These are phyloP conservation scores for Chenopodium album DNA, from an alignment of 148 eudicot species.

Conservation along the genomic window DNA sequence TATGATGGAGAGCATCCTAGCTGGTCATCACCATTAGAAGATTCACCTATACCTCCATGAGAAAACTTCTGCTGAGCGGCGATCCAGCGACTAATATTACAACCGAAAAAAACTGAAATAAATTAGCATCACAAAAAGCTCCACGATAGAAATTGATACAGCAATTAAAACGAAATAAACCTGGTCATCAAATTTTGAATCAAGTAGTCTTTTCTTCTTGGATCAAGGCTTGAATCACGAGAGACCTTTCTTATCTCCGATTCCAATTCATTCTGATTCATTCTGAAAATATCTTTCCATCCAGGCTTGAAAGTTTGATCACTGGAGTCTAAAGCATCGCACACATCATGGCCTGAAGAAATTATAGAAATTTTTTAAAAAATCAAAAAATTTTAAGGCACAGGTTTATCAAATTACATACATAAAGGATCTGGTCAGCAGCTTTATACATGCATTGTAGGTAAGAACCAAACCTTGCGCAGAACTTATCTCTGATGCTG, in stretches of 20 bases:
- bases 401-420: not conserved
- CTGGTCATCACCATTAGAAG: constrained; percentile 53
- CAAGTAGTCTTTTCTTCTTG: constrained; percentile 92
- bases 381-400: not conserved
- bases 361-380: not conserved
- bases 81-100: constrained; percentile 76
- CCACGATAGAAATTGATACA: not conserved
- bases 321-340: constrained; percentile 57
- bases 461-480: constrained; percentile 51
- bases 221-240: constrained; percentile 93
- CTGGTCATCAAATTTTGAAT: constrained; percentile 96
- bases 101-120: not conserved
- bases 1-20: constrained; percentile 70
- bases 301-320: constrained; percentile 95
- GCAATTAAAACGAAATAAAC: constrained; percentile 31
- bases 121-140: constrained; percentile 18
- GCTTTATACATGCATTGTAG: constrained; percentile 9
- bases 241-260: constrained; percentile 96
- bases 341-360: constrained; percentile 51
- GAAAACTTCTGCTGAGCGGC: constrained; percentile 91
- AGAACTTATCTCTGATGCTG: constrained; percentile 42
- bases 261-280: constrained; percentile 98
- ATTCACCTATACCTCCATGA: constrained; percentile 52
- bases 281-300: constrained; percentile 96
- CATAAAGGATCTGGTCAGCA: not conserved